Evolutionary conservation across 2,329 filamentous ascomycete species (phyloP).

Genomic region (Arthroderma sp.): DNA sequence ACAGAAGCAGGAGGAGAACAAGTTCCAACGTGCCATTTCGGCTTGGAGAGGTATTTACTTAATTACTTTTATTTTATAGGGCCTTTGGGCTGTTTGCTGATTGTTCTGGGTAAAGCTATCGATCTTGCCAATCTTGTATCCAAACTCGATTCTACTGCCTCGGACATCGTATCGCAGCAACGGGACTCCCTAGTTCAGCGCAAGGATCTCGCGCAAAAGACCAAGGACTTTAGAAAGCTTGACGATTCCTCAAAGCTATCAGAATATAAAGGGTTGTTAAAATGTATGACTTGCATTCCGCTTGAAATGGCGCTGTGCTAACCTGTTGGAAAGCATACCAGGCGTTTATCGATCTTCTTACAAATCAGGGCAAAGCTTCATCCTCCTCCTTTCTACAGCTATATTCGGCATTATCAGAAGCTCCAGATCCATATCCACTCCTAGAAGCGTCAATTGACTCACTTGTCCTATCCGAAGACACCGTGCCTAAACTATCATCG

Average conservation of each 20-base stretch:
- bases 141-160: constrained; percentile 81
- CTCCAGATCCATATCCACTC: constrained; percentile 87
- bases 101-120: constrained; percentile 47
- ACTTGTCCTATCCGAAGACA: constrained; percentile 82
- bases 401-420: constrained; percentile 88
- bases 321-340: constrained; percentile 59
- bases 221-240: constrained; percentile 90
- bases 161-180: constrained; percentile 85
- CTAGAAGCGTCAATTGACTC: constrained; percentile 94
- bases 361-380: constrained; percentile 88
- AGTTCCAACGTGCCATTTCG: constrained; percentile 91
- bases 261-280: constrained; percentile 81
- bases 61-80: constrained; percentile 1
- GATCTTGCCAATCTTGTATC: constrained; percentile 74
- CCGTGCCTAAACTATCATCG: constrained; percentile 70
- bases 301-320: neutral
- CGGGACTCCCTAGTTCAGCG: constrained; percentile 89
- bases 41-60: constrained; percentile 72
- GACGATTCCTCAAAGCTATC: constrained; percentile 75
- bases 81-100: neutral
- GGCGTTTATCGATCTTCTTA: constrained; percentile 89
- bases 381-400: constrained; percentile 86
- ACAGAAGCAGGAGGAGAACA: constrained; percentile 55
- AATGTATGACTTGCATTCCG: constrained; percentile 41
- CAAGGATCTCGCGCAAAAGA: constrained; percentile 97